Evolutionary conservation across 371 early-diverging fungal species (phyloP).

Genomic region (Mortierella sp.): DNA sequence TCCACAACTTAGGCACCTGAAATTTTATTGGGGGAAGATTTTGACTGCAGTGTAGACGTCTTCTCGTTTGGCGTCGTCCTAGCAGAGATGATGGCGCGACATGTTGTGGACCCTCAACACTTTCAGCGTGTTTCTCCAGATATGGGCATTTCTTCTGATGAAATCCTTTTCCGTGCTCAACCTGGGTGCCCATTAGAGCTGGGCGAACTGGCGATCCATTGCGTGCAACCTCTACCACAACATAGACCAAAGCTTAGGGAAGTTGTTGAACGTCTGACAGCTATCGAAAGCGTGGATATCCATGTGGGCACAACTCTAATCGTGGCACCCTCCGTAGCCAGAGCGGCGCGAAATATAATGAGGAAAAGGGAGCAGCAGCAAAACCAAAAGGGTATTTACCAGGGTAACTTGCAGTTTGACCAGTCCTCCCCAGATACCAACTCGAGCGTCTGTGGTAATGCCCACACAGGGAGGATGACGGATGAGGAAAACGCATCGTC

Average conservation of each 20-base stretch:
- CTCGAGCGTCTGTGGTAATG: constrained; percentile 24
- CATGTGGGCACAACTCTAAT: constrained; percentile 51
- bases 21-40: constrained; percentile 66
- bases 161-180: constrained; percentile 46
- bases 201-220: constrained; percentile 52
- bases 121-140: constrained; percentile 58
- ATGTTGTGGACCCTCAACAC: constrained; percentile 55
- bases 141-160: constrained; percentile 57
- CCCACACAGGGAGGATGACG: constrained; percentile 31
- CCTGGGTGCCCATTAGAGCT: constrained; percentile 46
- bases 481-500: constrained; percentile 25
- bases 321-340: constrained; percentile 49
- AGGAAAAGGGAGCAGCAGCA: constrained; percentile 22
- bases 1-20: constrained; percentile 65
- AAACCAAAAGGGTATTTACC: not conserved
- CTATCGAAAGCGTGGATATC: constrained; percentile 50
- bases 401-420: constrained; percentile 12
- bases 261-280: constrained; percentile 38
- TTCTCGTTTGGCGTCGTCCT: constrained; percentile 70
- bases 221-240: constrained; percentile 36
- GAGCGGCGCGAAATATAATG: constrained; percentile 53
- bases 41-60: constrained; percentile 66
- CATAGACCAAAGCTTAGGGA: constrained; percentile 36
- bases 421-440: constrained; percentile 5
- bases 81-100: constrained; percentile 62